Conservation (phyloP, 495 filamentous ascomycete genomes). For the Penicillium herquei region DNA sequence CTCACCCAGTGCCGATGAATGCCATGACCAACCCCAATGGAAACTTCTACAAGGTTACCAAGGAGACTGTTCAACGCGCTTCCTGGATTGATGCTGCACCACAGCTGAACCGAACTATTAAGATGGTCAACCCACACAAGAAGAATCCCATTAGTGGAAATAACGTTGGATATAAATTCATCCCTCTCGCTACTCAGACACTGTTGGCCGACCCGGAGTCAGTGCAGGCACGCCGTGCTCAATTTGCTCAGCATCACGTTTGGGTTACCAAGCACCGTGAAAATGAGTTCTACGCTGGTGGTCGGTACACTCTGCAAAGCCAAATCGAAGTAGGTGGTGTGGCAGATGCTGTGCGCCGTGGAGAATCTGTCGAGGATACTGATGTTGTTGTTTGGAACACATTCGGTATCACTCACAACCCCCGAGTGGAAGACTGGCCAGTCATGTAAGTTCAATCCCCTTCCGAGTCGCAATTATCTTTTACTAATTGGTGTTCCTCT, state of each 20-base stretch:
- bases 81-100: slow-evolving; percentile 68
- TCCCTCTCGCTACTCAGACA: slow-evolving; percentile 70
- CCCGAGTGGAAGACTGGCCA: slow-evolving; percentile 62
- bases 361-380: slow-evolving; percentile 50
- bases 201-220: slow-evolving; percentile 73
- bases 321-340: slow-evolving; percentile 57
- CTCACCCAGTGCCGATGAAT: slow-evolving; percentile 69
- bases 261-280: slow-evolving; percentile 82
- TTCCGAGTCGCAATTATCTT: background rate
- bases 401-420: slow-evolving; percentile 66
- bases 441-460: slow-evolving; percentile 54
- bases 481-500: slow-evolving; percentile 2
- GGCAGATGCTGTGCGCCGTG: slow-evolving; percentile 53
- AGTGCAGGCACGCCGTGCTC: slow-evolving; percentile 74
- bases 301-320: slow-evolving; percentile 85
- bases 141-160: slow-evolving; percentile 72
- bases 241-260: slow-evolving; percentile 83
- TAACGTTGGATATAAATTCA: slow-evolving; percentile 80
- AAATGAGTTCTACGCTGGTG: slow-evolving; percentile 79
- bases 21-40: slow-evolving; percentile 76
- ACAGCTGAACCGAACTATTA: slow-evolving; percentile 69
- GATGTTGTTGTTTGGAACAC: slow-evolving; percentile 51
- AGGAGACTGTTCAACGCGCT: slow-evolving; percentile 61
- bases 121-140: slow-evolving; percentile 71
- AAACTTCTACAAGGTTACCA: slow-evolving; percentile 67